Base-by-base conservation (phyloP, 352 stramenopile genomes). In the Pythium scleroteichum region DNA sequence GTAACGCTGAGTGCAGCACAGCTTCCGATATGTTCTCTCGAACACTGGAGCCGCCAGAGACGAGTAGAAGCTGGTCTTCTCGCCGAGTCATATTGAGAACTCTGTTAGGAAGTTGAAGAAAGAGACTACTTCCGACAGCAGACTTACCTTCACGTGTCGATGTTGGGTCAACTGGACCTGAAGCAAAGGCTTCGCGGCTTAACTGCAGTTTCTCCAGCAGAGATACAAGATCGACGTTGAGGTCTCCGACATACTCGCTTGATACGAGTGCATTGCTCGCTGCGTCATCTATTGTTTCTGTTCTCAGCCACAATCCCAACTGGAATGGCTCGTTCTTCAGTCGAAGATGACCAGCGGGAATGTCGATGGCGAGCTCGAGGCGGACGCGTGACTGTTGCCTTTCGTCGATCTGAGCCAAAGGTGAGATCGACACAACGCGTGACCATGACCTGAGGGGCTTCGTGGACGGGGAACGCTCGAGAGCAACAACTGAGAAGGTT, bases 21-120 rank as follows among this genome's bases (percentile, higher is more conserved):
- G 29, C 29, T 35, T 10, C 29, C 29, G 29, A 35, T 35, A 35
- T 35, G 29, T 10, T 35, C 27, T 61, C 29, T 22, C 6, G 51
- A 24, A 67, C 3, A 22, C 59, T 67, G 4, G 59, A 67, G 2
- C 59, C 59, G 6, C 42, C 59, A 32, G 59, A 67, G 9, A 67
- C 0, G 5, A 67, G 16, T 16, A 67, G 42, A 24, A 53, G 45
- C n/a, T 56, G 32, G 14, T 44, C 59, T 54, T n/a, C n/a, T 52
- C 20, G 5, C 22, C 13, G 5, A 35, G 14, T 4, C 5, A 55
- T 13, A 42, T 44, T 27, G 27, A 20, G 26, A 10, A 27, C 4
- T 26, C 9, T 16, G n/a, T 40, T 27, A 40, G 32, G 12, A 27
- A 10, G 10, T 10, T 10, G 10, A 35, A 10, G 29, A 35, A 35